A percentile compares a stretch with the other conserved stretches of the same genome.
Evolutionary conservation across 176 grass and related monocot genomes (phyloP).

Genomic region (Zea mays): DNA sequence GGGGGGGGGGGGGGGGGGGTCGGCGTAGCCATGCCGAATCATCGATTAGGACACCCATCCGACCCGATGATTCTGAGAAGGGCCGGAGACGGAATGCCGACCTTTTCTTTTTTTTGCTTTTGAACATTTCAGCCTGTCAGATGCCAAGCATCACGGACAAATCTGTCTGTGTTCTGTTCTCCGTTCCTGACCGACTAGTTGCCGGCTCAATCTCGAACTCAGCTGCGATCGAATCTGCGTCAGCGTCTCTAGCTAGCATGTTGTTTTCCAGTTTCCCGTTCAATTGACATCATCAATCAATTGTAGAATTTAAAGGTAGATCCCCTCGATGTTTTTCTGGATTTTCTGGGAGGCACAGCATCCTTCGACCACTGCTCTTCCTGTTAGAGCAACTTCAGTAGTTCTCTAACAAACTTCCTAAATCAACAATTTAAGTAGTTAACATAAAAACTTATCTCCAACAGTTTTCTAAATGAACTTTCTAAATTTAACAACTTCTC

Average conservation of each 20-base stretch:
- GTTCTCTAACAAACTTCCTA: too few relatives aligned
- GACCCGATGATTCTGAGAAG: slow-evolving; percentile 1
- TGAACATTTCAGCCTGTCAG: not conserved
- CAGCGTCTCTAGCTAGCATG: not conserved
- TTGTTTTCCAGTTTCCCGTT: not conserved
- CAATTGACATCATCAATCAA: not conserved
- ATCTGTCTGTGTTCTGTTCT: slow-evolving; percentile 9
- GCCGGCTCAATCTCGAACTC: slow-evolving; percentile 22
- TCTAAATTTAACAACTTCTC: too few relatives aligned
- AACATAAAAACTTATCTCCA: too few relatives aligned
- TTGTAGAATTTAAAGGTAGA: not conserved
- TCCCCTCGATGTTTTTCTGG: not conserved
- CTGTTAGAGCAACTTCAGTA: too few relatives aligned
- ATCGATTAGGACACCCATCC: not conserved
- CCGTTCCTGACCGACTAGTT: not conserved
- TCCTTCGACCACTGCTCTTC: not conserved
- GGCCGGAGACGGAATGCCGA: not conserved
- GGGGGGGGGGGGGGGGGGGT: too few relatives aligned
- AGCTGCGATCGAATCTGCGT: slow-evolving; percentile 6
- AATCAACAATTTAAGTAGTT: too few relatives aligned
- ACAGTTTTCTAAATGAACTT: too few relatives aligned
- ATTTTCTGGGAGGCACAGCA: not conserved
- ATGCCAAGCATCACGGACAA: slow-evolving; percentile 12
- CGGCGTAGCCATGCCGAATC: not conserved
- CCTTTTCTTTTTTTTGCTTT: not conserved